Conservation (phyloP, 2,329 filamentous ascomycete genomes). For the Xylaria sp. region DNA sequence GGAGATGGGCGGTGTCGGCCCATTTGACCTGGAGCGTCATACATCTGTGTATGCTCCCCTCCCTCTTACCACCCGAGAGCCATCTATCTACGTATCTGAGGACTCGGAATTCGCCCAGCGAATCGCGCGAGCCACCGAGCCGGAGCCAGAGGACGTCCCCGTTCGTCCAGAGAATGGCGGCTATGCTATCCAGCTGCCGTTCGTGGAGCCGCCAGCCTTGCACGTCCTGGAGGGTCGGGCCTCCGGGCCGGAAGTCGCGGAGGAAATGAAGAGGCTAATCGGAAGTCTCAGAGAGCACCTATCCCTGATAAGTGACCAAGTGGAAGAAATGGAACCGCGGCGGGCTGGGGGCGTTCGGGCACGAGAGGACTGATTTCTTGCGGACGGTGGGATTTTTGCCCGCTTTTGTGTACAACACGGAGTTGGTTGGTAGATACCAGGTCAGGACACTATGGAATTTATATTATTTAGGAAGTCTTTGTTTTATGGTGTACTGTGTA, state of each 20-base stretch:
- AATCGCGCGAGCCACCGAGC: conserved; percentile 37
- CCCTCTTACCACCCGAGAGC: conserved; percentile 58
- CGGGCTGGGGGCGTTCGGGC: conserved; percentile 37
- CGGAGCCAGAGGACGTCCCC: conserved; percentile 27
- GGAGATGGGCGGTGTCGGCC: conserved; percentile 64
- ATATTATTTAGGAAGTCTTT: not conserved
- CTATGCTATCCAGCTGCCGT: conserved; percentile 46
- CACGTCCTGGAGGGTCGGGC: conserved; percentile 66
- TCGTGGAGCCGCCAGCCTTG: conserved; percentile 59
- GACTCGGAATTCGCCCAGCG: conserved; percentile 60
- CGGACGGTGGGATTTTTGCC: not conserved
- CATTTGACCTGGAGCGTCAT: conserved; percentile 72
- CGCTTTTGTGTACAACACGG: conserved; percentile 3
- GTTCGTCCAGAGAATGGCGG: conserved; percentile 20
- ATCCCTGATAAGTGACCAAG: conserved; percentile 56
- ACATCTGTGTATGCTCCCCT: conserved; percentile 62
- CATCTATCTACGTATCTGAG: conserved; percentile 70
- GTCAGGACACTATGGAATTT: conserved; percentile 19
- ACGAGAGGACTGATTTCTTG: conserved; percentile 23
- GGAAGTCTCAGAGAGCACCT: conserved; percentile 62
- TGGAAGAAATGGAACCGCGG: conserved; percentile 54
- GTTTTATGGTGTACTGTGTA: not conserved
- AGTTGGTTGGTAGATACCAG: conserved; percentile 32
- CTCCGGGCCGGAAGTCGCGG: conserved; percentile 61
- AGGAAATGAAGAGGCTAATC: conserved; percentile 61